Evolutionary conservation across 2,329 filamentous ascomycete genomes (phyloP).

Genomic region (Talaromyces sp.): DNA sequence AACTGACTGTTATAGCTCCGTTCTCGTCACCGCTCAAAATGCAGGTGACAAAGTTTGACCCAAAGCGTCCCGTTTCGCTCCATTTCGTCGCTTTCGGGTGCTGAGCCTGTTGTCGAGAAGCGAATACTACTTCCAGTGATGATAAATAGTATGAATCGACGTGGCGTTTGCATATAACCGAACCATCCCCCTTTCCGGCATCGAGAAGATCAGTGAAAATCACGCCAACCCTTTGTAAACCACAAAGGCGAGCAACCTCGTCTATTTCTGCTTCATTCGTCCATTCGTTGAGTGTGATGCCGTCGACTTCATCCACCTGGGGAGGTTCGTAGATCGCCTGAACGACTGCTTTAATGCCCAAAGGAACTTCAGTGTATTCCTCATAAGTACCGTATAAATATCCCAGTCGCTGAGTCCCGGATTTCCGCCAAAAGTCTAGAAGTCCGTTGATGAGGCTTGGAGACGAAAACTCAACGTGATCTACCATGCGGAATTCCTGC

Average conservation of each 20-base stretch:
- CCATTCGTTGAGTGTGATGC: conserved; percentile 79
- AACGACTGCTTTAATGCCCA: conserved; percentile 91
- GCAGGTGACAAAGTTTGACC: conserved; percentile 95
- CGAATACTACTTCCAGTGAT: conserved; percentile 86
- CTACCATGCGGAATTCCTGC: conserved; percentile 92
- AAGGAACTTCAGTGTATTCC: conserved; percentile 85
- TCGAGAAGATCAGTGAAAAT: conserved; percentile 93
- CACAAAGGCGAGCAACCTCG: conserved; percentile 73
- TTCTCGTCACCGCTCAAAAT: conserved; percentile 88
- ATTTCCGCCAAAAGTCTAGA: conserved; percentile 84
- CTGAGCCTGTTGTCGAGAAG: conserved; percentile 78
- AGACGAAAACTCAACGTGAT: conserved; percentile 93
- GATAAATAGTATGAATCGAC: conserved; percentile 92
- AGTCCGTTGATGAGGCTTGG: conserved; percentile 81
- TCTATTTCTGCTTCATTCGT: conserved; percentile 77
- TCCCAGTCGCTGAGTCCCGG: conserved; percentile 76
- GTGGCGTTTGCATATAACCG: conserved; percentile 90
- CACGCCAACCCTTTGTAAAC: conserved; percentile 80
- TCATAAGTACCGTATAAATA: conserved; percentile 88
- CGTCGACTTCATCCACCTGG: conserved; percentile 82
- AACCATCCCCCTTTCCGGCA: conserved; percentile 72
- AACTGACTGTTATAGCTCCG: conserved; percentile 79
- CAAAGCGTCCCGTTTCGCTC: conserved; percentile 91
- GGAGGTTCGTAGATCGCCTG: conserved; percentile 97
- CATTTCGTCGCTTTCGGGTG: conserved; percentile 90